phyloP scores from a whole-genome alignment of 257 asterid species.

The Nicotiana paniculata region DNA sequence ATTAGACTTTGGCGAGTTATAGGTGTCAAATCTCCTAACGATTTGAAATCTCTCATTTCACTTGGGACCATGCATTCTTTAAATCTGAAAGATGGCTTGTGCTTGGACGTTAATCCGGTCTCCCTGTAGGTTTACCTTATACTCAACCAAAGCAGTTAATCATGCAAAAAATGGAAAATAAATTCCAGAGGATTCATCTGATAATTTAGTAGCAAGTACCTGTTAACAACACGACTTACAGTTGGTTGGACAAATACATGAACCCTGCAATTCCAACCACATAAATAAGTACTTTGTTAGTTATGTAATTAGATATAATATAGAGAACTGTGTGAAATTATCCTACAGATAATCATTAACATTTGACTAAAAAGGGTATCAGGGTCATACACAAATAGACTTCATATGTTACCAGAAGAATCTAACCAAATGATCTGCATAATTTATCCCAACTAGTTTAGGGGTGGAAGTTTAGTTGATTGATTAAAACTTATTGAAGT shows the following conservation, averaged over 20 bases:
- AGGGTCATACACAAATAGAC: neutral
- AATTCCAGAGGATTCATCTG: neutral
- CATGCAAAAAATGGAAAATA: neutral
- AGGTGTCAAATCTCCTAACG: neutral
- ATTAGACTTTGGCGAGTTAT: neutral
- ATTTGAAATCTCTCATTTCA: neutral
- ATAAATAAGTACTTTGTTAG: neutral
- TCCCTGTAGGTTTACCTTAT: neutral
- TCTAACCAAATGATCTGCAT: too few species aligned
- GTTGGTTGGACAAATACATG: constrained; percentile 86
- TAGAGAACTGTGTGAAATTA: neutral
- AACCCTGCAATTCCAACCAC: constrained; percentile 59
- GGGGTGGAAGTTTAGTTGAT: too few species aligned
- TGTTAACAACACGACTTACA: constrained; percentile 79
- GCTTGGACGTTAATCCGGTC: neutral
- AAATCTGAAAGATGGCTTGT: neutral
- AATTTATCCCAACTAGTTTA: too few species aligned
- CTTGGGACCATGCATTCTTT: neutral
- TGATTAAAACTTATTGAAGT: too few species aligned
- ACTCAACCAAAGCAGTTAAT: constrained; percentile 8
- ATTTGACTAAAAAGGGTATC: neutral
- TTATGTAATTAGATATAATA: neutral
- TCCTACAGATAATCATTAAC: neutral
- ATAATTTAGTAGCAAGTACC: constrained; percentile 33
- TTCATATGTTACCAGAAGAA: neutral